Evolutionary conservation across 176 grass and related monocot species (phyloP).

Genomic region (Cocos nucifera): DNA sequence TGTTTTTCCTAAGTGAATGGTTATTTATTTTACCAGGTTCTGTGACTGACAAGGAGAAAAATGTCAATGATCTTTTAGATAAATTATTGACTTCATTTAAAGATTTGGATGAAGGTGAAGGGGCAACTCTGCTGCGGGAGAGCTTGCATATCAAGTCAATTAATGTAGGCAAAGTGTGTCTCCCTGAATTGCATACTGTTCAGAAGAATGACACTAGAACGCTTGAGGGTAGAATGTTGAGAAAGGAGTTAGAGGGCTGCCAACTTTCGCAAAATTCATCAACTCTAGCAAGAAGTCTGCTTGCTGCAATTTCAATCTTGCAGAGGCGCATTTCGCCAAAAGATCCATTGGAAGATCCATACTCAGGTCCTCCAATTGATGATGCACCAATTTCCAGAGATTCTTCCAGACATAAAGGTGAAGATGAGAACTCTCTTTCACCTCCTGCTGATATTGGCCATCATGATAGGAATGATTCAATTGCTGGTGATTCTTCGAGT

Average conservation of each 20-base stretch:
- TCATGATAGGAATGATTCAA: constrained; percentile 10
- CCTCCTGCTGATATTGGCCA: neutral
- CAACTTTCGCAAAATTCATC: constrained; percentile 25
- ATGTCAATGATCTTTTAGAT: constrained; percentile 10
- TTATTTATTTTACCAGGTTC: constrained; percentile 26
- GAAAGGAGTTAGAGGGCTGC: neutral
- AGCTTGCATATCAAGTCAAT: constrained; percentile 32
- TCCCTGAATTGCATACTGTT: constrained; percentile 17
- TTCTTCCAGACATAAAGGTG: constrained; percentile 6
- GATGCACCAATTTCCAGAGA: constrained; percentile 19
- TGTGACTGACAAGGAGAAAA: constrained; percentile 14
- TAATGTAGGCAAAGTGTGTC: constrained; percentile 24
- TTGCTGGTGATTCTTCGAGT: constrained; percentile 8
- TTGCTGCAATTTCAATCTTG: constrained; percentile 28
- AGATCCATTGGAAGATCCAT: constrained; percentile 18
- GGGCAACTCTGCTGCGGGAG: constrained; percentile 27
- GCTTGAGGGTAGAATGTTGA: neutral
- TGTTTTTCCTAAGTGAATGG: constrained; percentile 10
- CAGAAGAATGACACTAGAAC: neutral
- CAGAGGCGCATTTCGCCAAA: constrained; percentile 19
- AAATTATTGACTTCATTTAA: constrained; percentile 30
- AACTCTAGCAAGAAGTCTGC: constrained; percentile 9
- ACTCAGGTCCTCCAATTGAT: constrained; percentile 15
- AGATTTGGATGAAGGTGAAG: constrained; percentile 34
- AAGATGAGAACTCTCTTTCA: neutral